Evolutionary conservation across 805 yeast genomes (phyloP), one percentile per base, ranked within the genome.

Genomic region (Clavispora asparagi): DNA sequence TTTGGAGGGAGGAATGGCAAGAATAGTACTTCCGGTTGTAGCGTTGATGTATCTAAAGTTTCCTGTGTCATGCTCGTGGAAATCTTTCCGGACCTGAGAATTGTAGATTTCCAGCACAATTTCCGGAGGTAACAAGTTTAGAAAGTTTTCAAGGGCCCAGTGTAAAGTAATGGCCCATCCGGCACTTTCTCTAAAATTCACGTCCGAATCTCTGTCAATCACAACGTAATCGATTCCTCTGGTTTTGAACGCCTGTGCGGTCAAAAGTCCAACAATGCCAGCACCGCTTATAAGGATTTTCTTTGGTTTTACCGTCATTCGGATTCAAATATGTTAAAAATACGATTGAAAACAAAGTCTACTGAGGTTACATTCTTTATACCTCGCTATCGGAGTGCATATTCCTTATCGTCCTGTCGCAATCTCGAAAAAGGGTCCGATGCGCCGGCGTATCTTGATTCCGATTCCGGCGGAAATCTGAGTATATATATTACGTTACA

Each of bases 161-260:
- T 63, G 66, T 32, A 62, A 38, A 5, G 67, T 62, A 13, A 63
- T 62, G 17, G 65, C 67, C 67, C 67, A 62, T 5, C 67, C 67
- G 37, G 61, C 60, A 23, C 43, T 23, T 33, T 61, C 65, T 42
- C 67, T 41, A 17, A 55, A 51, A 7, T 43, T 36, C 10, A 53
- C 61, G 2, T 53, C 47, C 14, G 48, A 55, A 42, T 62, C 65
- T 46, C 65, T 45, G 47, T 62, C 67, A 37, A 61, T 56, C n/a
- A 61, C 56, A 9, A 46, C 51, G 33, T 43, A 62, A 7, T 59
- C 62, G 29, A 61, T 54, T 4, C 43, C 41, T 19, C 59, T 52
- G 14, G 48, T 48, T 16, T 56, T 57, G 28, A 62, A 49, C 11
- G 61, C 60, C 33, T 62, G 65, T 1, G 65, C 67, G 4, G 54